These are phyloP conservation scores for Guadua angustifolia DNA, from an alignment of 176 grass and related monocot genomes.

Conservation along the genomic window DNA sequence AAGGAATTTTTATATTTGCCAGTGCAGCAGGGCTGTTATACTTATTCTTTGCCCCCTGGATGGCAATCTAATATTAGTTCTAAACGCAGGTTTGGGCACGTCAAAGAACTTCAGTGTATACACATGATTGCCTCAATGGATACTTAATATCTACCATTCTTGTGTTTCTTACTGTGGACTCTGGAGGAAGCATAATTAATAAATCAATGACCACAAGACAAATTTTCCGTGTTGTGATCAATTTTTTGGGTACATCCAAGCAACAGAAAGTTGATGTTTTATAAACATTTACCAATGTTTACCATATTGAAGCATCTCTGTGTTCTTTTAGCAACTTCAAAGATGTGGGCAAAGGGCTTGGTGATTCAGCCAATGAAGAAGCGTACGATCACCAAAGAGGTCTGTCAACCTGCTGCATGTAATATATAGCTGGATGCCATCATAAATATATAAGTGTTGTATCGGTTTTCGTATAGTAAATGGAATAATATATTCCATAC, in stretches of 20 bases:
- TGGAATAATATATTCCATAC: not conserved
- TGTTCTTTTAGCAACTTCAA: constrained; percentile 73
- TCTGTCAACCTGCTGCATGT: constrained; percentile 42
- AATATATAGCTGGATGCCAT: not conserved
- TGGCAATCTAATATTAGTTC: constrained; percentile 35
- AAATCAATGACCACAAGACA: constrained; percentile 71
- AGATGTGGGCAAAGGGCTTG: constrained; percentile 68
- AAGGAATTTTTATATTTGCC: constrained; percentile 16
- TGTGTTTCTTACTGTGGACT: constrained; percentile 61
- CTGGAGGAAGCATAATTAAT: constrained; percentile 67
- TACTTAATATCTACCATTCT: constrained; percentile 81
- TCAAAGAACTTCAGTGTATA: constrained; percentile 74
- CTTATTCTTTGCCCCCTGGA: not conserved
- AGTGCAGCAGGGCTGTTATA: constrained; percentile 7
- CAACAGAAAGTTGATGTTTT: constrained; percentile 29
- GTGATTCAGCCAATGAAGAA: constrained; percentile 65
- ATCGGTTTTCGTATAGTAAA: not conserved
- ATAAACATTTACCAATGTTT: not conserved
- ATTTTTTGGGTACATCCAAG: constrained; percentile 70
- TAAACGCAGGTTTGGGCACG: constrained; percentile 85
- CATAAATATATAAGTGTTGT: not conserved
- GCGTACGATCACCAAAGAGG: constrained; percentile 74
- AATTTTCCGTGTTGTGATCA: constrained; percentile 75
- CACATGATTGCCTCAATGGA: constrained; percentile 93
- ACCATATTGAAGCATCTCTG: constrained; percentile 38